These are phyloP conservation scores for Psilocybe tampanensis DNA, from an alignment of 768 basidiomycete genomes.

Conservation along the genomic window DNA sequence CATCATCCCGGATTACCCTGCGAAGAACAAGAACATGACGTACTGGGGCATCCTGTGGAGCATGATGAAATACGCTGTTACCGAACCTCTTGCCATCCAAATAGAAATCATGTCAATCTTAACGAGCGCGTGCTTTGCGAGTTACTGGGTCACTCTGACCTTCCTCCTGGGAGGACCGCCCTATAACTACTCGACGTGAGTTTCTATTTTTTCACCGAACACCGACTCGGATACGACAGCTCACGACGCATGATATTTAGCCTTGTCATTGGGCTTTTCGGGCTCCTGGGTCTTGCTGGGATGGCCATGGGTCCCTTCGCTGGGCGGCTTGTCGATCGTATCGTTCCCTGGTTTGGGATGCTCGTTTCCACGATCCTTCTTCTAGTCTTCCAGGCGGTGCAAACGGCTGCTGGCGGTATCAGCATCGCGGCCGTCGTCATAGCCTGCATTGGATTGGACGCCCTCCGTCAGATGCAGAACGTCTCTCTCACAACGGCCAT, in stretches of 20 bases:
- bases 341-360: slow-evolving; percentile 69
- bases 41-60: slow-evolving; percentile 71
- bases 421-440: slow-evolving; percentile 63
- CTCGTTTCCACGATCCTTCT: slow-evolving; percentile 49
- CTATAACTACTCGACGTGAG: slow-evolving; percentile 74
- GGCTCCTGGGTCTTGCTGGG: slow-evolving; percentile 61
- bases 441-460: slow-evolving; percentile 61
- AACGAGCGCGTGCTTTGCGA: slow-evolving; percentile 57
- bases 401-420: slow-evolving; percentile 59
- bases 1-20: slow-evolving; percentile 78
- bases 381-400: slow-evolving; percentile 52
- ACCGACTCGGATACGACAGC: neutral
- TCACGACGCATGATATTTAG: slow-evolving; percentile 13
- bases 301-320: slow-evolving; percentile 59
- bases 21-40: slow-evolving; percentile 63
- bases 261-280: slow-evolving; percentile 60
- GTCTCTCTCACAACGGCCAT: slow-evolving; percentile 58
- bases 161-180: slow-evolving; percentile 78
- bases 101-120: slow-evolving; percentile 58
- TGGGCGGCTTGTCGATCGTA: slow-evolving; percentile 58
- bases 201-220: slow-evolving; percentile 2
- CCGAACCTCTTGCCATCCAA: slow-evolving; percentile 79
- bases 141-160: slow-evolving; percentile 74
- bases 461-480: slow-evolving; percentile 62
- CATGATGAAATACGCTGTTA: slow-evolving; percentile 73